Evolutionary conservation across 257 asterid genomes (phyloP).

Genomic region (Pogostemon cablin): DNA sequence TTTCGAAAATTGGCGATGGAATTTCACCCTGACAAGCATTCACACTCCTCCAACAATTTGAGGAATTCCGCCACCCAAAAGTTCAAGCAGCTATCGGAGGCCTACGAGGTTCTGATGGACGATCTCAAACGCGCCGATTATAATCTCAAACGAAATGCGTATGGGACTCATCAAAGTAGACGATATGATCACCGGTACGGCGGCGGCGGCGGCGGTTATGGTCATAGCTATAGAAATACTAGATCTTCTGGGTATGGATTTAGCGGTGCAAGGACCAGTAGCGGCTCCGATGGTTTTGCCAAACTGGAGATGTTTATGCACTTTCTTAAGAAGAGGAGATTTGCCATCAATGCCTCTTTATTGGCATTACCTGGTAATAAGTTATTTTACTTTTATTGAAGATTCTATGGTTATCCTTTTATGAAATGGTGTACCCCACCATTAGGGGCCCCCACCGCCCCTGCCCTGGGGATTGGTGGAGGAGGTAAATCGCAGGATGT

Average conservation of each 20-base stretch:
- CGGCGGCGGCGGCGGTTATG: constrained; percentile 31
- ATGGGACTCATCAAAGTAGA: constrained; percentile 26
- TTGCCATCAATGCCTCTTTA: constrained; percentile 72
- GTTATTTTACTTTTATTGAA: background rate
- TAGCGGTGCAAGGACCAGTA: constrained; percentile 48
- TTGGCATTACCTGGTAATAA: constrained; percentile 47
- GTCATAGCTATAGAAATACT: constrained; percentile 31
- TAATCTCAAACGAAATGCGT: constrained; percentile 43
- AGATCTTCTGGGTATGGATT: constrained; percentile 40
- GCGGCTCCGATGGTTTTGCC: constrained; percentile 37
- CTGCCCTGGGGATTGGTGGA: too few relatives aligned
- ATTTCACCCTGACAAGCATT: constrained; percentile 90
- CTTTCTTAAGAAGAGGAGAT: constrained; percentile 57
- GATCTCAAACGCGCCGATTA: constrained; percentile 81
- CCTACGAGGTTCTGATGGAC: constrained; percentile 71
- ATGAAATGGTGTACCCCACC: too few relatives aligned
- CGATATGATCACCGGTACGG: constrained; percentile 28
- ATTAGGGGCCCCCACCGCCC: too few relatives aligned
- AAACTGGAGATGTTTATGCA: constrained; percentile 64
- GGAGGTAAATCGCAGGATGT: too few relatives aligned
- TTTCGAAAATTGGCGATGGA: constrained; percentile 81
- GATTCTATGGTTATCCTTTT: background rate
- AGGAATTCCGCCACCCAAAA: constrained; percentile 58
- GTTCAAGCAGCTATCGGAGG: constrained; percentile 87
- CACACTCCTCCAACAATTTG: constrained; percentile 56